A percentile compares a stretch with the other conserved stretches of the same genome.
Conservation (phyloP, 805 yeast species). For the Ogataea ramenticola region DNA sequence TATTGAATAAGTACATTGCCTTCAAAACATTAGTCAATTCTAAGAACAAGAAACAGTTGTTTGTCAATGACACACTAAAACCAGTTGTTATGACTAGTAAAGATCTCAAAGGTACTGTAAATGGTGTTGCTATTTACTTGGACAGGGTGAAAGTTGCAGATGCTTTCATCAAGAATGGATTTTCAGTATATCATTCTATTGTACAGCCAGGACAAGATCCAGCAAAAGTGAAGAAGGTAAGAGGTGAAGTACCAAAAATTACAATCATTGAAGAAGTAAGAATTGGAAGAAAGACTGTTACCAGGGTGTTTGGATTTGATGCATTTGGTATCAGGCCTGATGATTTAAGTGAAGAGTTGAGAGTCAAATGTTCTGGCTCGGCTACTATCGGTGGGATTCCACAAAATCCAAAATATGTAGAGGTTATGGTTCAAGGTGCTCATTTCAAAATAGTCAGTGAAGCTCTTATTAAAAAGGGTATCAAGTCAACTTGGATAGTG, state of each 20-base stretch:
- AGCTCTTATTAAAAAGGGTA: slow-evolving; percentile 51
- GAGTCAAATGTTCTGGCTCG: slow-evolving; percentile 83
- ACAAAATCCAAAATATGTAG: slow-evolving; percentile 47
- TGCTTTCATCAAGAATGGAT: slow-evolving; percentile 35
- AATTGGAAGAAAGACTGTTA: slow-evolving; percentile 75
- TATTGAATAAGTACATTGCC: slow-evolving; percentile 51
- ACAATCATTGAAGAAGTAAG: slow-evolving; percentile 64
- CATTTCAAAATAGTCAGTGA: slow-evolving; percentile 62
- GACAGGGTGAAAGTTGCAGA: slow-evolving; percentile 39
- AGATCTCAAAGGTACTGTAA: slow-evolving; percentile 8
- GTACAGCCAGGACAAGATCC: slow-evolving; percentile 34
- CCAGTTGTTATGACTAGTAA: slow-evolving; percentile 29
- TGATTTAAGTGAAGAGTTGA: slow-evolving; percentile 58
- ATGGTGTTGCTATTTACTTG: slow-evolving; percentile 18
- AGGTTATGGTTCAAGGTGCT: slow-evolving; percentile 87
- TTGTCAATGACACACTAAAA: slow-evolving; percentile 48
- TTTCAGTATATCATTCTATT: slow-evolving; percentile 29
- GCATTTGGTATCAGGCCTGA: slow-evolving; percentile 58
- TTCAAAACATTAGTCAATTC: slow-evolving; percentile 41
- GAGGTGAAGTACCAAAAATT: slow-evolving; percentile 65
- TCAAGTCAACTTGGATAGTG: slow-evolving; percentile 59
- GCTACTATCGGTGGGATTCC: slow-evolving; percentile 60
- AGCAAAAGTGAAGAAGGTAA: slow-evolving; percentile 32
- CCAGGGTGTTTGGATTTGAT: slow-evolving; percentile 66
- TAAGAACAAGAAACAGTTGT: slow-evolving; percentile 45